Evolutionary conservation across 495 filamentous ascomycete species (phyloP).

Genomic region (Chaetomium tenue): DNA sequence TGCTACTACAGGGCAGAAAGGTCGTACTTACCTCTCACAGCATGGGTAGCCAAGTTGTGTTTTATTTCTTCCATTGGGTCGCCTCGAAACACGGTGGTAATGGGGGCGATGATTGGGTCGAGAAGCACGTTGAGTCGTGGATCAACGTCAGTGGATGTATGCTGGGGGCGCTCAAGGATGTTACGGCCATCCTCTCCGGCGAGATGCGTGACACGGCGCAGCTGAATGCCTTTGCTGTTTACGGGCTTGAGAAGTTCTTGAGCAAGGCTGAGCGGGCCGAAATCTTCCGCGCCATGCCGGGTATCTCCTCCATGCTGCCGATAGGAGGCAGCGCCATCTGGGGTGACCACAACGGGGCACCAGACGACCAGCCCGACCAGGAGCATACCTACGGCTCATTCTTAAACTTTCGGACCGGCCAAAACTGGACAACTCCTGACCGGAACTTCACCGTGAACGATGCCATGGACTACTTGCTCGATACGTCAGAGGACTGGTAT

Average conservation of each 20-base stretch:
- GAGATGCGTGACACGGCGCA: constrained; percentile 99
- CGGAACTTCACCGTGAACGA: constrained; percentile 77
- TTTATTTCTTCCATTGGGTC: constrained; percentile 99
- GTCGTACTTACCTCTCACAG: constrained; percentile 87
- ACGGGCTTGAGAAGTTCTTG: constrained; percentile 94
- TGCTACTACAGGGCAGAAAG: constrained; percentile 68
- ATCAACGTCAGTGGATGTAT: constrained; percentile 98
- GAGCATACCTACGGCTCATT: constrained; percentile 72
- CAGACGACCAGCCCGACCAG: constrained; percentile 78
- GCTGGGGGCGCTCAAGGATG: constrained; percentile 89
- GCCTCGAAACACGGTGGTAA: constrained; percentile 74
- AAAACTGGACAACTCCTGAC: constrained; percentile 53
- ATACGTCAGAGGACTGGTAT: constrained; percentile 84
- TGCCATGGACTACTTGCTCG: constrained; percentile 72
- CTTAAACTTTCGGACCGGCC: constrained; percentile 73
- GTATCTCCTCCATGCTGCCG: constrained; percentile 94
- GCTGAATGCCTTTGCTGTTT: constrained; percentile 95
- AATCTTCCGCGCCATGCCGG: constrained; percentile 95
- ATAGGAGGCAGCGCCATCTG: constrained; percentile 92
- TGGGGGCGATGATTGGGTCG: constrained; percentile 86
- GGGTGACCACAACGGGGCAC: constrained; percentile 87
- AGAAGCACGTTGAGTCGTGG: constrained; percentile 86
- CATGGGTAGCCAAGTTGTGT: constrained; percentile 93
- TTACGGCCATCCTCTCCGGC: constrained; percentile 87
- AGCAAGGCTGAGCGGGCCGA: constrained; percentile 84